Conservation (phyloP, 768 basidiomycete genomes). For the Auricularia auricula-judae region DNA sequence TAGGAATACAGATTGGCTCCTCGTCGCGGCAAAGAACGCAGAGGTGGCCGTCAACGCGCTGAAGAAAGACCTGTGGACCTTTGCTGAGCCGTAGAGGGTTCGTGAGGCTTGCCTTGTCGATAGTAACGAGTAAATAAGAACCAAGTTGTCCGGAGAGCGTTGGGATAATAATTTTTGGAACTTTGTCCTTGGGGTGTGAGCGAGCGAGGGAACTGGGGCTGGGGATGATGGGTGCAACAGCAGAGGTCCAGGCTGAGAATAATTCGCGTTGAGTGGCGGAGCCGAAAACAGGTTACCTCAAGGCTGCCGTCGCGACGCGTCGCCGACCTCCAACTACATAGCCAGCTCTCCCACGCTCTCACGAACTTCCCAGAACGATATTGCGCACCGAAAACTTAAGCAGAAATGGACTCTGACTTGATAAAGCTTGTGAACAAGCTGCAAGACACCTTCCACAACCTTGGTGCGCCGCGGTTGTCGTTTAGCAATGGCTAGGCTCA, state of each 20-base stretch:
- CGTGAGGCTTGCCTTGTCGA: too few relatives aligned
- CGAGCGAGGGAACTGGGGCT: too few relatives aligned
- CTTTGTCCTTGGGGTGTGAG: too few relatives aligned
- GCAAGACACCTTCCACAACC: conserved; percentile 84
- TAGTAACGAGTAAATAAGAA: too few relatives aligned
- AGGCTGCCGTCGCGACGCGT: neutral
- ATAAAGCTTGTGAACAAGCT: conserved; percentile 92
- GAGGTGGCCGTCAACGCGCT: conserved; percentile 32
- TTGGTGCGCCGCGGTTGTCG: conserved; percentile 41
- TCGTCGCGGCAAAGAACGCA: conserved; percentile 37
- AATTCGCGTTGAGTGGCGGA: neutral
- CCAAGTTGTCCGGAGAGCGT: too few relatives aligned
- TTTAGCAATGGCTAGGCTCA: too few relatives aligned
- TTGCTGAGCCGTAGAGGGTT: conserved; percentile 9
- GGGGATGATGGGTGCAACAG: too few relatives aligned
- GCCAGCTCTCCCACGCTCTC: neutral
- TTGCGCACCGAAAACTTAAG: neutral
- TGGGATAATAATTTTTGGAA: too few relatives aligned
- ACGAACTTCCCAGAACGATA: too few relatives aligned
- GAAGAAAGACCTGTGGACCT: conserved; percentile 41
- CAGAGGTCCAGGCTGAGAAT: neutral
- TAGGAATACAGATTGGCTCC: conserved; percentile 59
- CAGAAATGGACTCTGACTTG: conserved; percentile 81
- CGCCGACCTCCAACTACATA: neutral
- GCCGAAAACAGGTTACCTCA: neutral